Evolutionary conservation across 768 basidiomycete species (phyloP), one percentile per base, ranked within the genome.

Genomic region (Baorangia bicolor): DNA sequence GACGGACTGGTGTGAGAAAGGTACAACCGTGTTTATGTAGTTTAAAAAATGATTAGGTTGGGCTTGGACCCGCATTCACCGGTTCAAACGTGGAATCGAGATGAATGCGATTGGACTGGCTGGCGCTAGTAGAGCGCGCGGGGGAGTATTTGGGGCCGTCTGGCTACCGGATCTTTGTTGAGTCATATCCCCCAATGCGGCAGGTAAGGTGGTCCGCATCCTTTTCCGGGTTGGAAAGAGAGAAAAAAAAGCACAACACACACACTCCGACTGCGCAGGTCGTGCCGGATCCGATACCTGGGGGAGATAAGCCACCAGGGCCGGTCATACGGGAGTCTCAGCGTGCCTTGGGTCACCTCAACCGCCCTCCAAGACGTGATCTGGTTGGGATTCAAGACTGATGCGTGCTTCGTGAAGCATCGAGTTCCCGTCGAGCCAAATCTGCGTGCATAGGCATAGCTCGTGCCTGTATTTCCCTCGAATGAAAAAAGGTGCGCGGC

Each of bases 391-490:
- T 50, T 47, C 63, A 39, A 35, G 33, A 44, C 33, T 39, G 25
- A 25, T 44, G 11, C n/a, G 33, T 10, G 62, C 57, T 64, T 62
- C 61, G 30, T 53, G 60, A 63, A 53, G 53, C 23, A 21, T 42
- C 49, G 25, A 51, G 45, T 58, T 57, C 49, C 25, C 41, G 47
- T 47, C 16, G 16, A 56, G 40, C 59, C 45, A 54, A 57, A 53
- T 60, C n/a, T 53, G 51, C 47, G 28, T 28, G 18, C 35, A 46
- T 9, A 38, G 21, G n/a, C n/a, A n/a, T n/a, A n/a, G n/a, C n/a
- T 39, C 27, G 68, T 68, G 56, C 66, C 68, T 70, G 51, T 30
- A 66, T 54, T 56, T 54, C 55, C 64, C 46, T 55, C 27, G 40
- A 40, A 59, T 31, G 38, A 43, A 53, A 51, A 62, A 57, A 60